Conservation (phyloP, 2,329 filamentous ascomycete genomes). For the Westerdykella sp. region DNA sequence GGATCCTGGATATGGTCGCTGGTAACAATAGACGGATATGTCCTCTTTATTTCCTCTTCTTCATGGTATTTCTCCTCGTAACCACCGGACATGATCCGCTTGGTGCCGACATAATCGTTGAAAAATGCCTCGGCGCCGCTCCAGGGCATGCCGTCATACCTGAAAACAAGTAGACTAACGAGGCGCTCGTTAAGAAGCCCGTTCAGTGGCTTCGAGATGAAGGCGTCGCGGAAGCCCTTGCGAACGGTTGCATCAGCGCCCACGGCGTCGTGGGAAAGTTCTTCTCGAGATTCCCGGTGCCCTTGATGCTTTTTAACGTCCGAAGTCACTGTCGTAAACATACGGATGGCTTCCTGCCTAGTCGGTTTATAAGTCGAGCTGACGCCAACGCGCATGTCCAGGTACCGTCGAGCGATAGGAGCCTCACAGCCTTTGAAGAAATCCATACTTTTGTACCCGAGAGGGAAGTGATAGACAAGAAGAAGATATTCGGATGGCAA, state of each 20-base stretch:
- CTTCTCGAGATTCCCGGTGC: conserved; percentile 1
- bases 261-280: conserved; percentile 1
- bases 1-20: conserved; percentile 46
- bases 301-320: conserved; percentile 24
- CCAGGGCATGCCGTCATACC: conserved; percentile 56
- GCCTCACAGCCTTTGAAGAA: conserved; percentile 43
- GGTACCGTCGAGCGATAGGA: conserved; percentile 26
- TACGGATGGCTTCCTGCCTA: conserved; percentile 46
- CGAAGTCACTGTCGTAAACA: conserved; percentile 43
- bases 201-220: conserved; percentile 67
- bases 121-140: conserved; percentile 58
- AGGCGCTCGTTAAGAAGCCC: conserved; percentile 62
- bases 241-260: background rate
- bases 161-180: conserved; percentile 55
- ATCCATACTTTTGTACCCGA: conserved; percentile 57
- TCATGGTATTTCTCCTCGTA: conserved; percentile 38
- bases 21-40: conserved; percentile 43
- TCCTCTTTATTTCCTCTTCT: conserved; percentile 25
- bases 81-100: conserved; percentile 18
- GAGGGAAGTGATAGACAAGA: conserved; percentile 60
- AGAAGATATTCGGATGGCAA: conserved; percentile 62
- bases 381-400: conserved; percentile 64
- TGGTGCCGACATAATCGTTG: conserved; percentile 41
- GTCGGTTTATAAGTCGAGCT: conserved; percentile 68
- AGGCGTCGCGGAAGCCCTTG: conserved; percentile 51